Conservation (phyloP, 805 yeast species). For the Teunomyces barrocoloradensis region DNA sequence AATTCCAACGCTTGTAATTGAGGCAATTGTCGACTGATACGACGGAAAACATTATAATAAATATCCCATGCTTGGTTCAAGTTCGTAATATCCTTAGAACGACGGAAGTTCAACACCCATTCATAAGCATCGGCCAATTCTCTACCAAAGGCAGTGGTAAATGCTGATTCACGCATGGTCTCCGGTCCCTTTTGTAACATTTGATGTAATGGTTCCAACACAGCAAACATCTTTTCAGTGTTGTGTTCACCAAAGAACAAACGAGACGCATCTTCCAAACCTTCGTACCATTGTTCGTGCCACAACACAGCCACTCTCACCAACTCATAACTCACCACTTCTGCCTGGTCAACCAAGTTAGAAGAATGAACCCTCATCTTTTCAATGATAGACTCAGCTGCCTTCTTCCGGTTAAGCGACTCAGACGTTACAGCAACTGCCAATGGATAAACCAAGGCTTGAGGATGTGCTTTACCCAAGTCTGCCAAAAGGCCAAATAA, state of each 20-base stretch:
- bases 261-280: slow-evolving; percentile 93
- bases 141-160: slow-evolving; percentile 89
- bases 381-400: slow-evolving; percentile 88
- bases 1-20: slow-evolving; percentile 82
- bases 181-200: slow-evolving; percentile 85
- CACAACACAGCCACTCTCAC: slow-evolving; percentile 93
- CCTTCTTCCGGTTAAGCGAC: slow-evolving; percentile 81
- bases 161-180: slow-evolving; percentile 88
- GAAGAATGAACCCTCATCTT: slow-evolving; percentile 90
- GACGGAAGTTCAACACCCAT: slow-evolving; percentile 83
- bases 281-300: slow-evolving; percentile 99
- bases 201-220: slow-evolving; percentile 83
- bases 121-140: slow-evolving; percentile 91
- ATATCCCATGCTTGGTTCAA: slow-evolving; percentile 98
- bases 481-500: slow-evolving; percentile 79
- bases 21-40: slow-evolving; percentile 85
- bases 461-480: slow-evolving; percentile 94
- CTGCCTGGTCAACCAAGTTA: slow-evolving; percentile 83
- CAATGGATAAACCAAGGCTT: slow-evolving; percentile 90
- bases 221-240: slow-evolving; percentile 90
- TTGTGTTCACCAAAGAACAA: slow-evolving; percentile 92
- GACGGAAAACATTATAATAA: slow-evolving; percentile 87
- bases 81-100: slow-evolving; percentile 82
- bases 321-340: slow-evolving; percentile 87
- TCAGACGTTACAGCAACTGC: slow-evolving; percentile 96